phyloP scores from a whole-genome alignment of 2,329 filamentous ascomycete species.

The Calonectria pseudoreteaudii region DNA sequence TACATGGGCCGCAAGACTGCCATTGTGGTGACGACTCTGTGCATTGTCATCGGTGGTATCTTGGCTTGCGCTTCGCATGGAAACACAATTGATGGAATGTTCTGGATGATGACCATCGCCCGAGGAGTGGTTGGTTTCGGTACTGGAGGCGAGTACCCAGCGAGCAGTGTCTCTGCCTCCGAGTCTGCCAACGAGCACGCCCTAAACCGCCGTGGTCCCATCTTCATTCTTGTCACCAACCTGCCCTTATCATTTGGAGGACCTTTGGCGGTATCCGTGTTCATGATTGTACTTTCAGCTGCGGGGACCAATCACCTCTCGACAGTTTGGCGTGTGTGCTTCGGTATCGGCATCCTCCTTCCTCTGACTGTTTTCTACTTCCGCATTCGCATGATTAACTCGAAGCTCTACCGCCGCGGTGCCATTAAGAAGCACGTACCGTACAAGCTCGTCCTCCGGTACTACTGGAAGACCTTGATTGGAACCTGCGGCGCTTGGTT shows the following conservation, averaged over 20 bases:
- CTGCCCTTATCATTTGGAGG: constrained; percentile 47
- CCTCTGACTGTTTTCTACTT: constrained; percentile 68
- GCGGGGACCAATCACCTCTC: constrained; percentile 49
- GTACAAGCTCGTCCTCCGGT: constrained; percentile 61
- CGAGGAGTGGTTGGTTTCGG: constrained; percentile 63
- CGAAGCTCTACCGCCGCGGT: constrained; percentile 61
- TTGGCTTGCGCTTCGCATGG: constrained; percentile 60
- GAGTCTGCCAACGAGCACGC: constrained; percentile 61
- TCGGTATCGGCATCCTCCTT: constrained; percentile 60
- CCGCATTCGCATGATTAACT: constrained; percentile 65
- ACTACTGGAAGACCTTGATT: constrained; percentile 66
- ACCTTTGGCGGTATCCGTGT: constrained; percentile 55
- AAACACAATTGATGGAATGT: constrained; percentile 59
- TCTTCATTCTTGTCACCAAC: constrained; percentile 61
- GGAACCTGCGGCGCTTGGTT: constrained; percentile 69
- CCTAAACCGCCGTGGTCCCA: constrained; percentile 51
- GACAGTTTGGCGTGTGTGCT: constrained; percentile 62
- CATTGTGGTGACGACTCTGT: constrained; percentile 58
- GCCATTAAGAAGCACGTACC: constrained; percentile 65
- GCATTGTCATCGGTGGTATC: constrained; percentile 60
- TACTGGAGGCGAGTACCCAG: constrained; percentile 59
- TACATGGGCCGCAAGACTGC: constrained; percentile 61
- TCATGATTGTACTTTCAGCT: constrained; percentile 58
- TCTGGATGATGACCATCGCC: constrained; percentile 64
- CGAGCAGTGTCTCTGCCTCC: constrained; percentile 57